A percentile compares a stretch with the other conserved stretches of the same genome.
Evolutionary conservation across 495 filamentous ascomycete genomes (phyloP).

Genomic region (Penicillium desertorum): DNA sequence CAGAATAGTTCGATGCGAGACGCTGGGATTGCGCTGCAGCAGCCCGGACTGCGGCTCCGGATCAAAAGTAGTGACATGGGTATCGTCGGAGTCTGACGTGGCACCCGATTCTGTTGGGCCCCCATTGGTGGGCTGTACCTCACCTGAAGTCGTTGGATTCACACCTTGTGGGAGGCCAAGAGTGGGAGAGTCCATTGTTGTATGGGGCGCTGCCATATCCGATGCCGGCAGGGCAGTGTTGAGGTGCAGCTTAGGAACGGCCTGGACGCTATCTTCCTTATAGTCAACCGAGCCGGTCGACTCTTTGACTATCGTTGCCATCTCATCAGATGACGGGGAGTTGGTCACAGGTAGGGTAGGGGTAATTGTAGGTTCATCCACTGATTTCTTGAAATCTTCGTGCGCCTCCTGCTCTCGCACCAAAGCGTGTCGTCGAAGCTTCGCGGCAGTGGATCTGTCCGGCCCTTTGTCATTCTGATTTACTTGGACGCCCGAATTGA

Average conservation of each 20-base stretch:
- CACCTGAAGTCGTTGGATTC: conserved; percentile 26
- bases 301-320: conserved; percentile 34
- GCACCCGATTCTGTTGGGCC: conserved; percentile 43
- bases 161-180: conserved; percentile 66
- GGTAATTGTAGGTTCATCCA: conserved; percentile 18
- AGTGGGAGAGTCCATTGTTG: conserved; percentile 62
- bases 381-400: conserved; percentile 24
- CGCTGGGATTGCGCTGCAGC: conserved; percentile 31
- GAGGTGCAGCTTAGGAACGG: conserved; percentile 32
- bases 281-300: conserved; percentile 2
- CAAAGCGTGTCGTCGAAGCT: conserved; percentile 40
- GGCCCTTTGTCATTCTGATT: conserved; percentile 51
- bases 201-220: conserved; percentile 17
- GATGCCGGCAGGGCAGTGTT: conserved; percentile 25
- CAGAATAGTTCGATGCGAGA: conserved; percentile 48
- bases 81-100: conserved; percentile 50
- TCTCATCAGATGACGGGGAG: conserved; percentile 23
- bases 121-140: conserved; percentile 31
- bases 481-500: conserved; percentile 64
- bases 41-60: conserved; percentile 66
- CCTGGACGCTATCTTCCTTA: conserved; percentile 8
- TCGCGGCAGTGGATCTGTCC: conserved; percentile 47
- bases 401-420: conserved; percentile 34
- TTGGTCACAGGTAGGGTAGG: conserved; percentile 31
- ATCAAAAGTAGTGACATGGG: conserved; percentile 67